Evolutionary conservation across 768 basidiomycete genomes (phyloP).

Genomic region (Lentinula lateritia): DNA sequence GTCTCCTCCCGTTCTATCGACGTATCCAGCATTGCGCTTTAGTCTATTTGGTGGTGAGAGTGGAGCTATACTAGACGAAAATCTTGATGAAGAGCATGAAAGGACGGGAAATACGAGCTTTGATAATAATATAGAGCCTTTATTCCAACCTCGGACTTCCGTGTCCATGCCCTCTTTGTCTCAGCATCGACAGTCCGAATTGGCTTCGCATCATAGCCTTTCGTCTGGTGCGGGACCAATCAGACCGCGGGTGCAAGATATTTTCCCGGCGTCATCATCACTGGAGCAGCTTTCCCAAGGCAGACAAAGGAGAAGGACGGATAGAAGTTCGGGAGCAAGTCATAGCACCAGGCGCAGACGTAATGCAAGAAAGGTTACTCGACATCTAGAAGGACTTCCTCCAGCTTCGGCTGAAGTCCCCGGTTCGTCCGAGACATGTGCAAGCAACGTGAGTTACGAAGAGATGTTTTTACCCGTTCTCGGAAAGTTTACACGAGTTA

Average conservation of each 20-base stretch:
- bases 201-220: background rate
- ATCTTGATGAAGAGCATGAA: background rate
- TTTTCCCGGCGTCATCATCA: conserved; percentile 4
- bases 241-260: conserved; percentile 6
- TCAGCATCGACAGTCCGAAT: background rate
- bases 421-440: background rate
- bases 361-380: background rate
- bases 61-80: background rate
- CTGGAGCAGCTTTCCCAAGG: background rate
- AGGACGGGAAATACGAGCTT: background rate
- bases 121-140: background rate
- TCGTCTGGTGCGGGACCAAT: background rate
- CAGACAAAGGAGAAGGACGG: background rate
- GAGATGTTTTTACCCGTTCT: background rate
- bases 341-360: background rate
- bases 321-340: background rate
- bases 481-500: background rate
- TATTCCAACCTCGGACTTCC: background rate
- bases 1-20: background rate
- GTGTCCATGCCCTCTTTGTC: conserved; percentile 5
- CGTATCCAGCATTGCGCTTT: background rate
- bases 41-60: background rate
- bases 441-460: conserved; percentile 4
- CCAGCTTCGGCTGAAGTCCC: background rate
- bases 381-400: background rate